Evolutionary conservation across 441 rosid species (phyloP).

Genomic region (Gossypium trilobum): DNA sequence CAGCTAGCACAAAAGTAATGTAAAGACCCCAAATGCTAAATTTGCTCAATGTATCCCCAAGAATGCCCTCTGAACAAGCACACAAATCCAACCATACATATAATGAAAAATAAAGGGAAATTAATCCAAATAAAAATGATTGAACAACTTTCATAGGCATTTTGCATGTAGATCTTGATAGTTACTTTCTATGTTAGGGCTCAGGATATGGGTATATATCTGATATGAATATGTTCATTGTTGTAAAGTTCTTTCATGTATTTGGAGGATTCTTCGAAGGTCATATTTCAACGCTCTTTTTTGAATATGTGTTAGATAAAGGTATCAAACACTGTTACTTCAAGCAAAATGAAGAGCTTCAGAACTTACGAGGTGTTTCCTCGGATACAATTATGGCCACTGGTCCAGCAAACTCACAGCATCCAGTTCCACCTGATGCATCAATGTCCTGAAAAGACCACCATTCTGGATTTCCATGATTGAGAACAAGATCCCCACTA

Average conservation of each 20-base stretch:
- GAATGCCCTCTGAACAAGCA: conserved; percentile 67
- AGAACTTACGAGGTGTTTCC: conserved; percentile 71
- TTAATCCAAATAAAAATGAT: background rate
- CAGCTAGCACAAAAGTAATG: conserved; percentile 96
- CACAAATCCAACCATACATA: background rate
- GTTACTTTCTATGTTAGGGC: background rate
- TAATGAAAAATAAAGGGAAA: background rate
- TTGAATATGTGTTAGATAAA: background rate
- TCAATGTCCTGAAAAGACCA: conserved; percentile 59
- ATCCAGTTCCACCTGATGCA: conserved; percentile 34
- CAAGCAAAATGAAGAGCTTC: background rate
- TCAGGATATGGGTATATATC: background rate
- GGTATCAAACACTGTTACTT: background rate
- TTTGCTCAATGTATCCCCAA: conserved; percentile 98
- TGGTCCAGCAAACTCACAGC: conserved; percentile 54
- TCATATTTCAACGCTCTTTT: background rate
- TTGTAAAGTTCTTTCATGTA: background rate
- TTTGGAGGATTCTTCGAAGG: background rate
- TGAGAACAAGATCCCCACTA: conserved; percentile 45
- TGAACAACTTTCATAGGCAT: background rate
- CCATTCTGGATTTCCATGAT: conserved; percentile 43
- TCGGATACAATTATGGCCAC: conserved; percentile 59
- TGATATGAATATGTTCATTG: background rate
- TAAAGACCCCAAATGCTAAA: conserved; percentile 99
- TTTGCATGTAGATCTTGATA: background rate